Base-by-base conservation (phyloP, 2,329 filamentous ascomycete species). In the Huntiella moniliformis region DNA sequence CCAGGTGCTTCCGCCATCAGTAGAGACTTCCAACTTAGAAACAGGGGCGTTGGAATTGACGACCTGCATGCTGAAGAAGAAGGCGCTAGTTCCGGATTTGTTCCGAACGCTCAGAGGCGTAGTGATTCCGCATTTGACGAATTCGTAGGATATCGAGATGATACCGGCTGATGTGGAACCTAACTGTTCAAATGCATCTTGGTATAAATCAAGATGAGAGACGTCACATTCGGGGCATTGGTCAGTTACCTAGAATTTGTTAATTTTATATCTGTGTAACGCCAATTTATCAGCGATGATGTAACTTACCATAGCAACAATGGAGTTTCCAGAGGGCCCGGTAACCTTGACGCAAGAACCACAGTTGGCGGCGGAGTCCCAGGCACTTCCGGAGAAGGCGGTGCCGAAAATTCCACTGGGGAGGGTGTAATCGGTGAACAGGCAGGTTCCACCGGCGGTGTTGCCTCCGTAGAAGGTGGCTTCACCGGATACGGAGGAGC, bases 301-400 rank as follows among this genome's bases (percentile, higher is more conserved):
- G n/a, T n/a, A 35, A 50, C 61, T 57, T 61, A 77, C 71, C 77
- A 82, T 81, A 35, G 71, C 76, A 31, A 66, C 78, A 56, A 81
- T 67, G 17, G 62, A 64, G 48, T 70, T 71, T 13, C 74, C 74
- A 11, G 57, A 64, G 3, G 68, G 69, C 1, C 72, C 71, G 2
- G 66, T 74, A 32, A 82, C 73, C 44, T 66, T 58, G 10, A 82
- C 60, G 52, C 78, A 82, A 15, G 66, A 62, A 52, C 78, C 77
- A 54, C 78, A 82, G 51, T 71, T 63, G 37, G 62, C 65, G 2
- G 68, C 65, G 44, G 56, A 60, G 43, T 66, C 58, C 77, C 77
- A 82, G 52, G 67, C 69, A 3, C 64, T 60, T 35, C 67, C 67
- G 1, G 75, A 73, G 42, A 76, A 66, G 1, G 78, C 77, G 7